Percentiles rank a stretch among this genome's conserved stretches.
Conservation (phyloP, 2,329 filamentous ascomycete genomes). For the Colletotrichum magnum region DNA sequence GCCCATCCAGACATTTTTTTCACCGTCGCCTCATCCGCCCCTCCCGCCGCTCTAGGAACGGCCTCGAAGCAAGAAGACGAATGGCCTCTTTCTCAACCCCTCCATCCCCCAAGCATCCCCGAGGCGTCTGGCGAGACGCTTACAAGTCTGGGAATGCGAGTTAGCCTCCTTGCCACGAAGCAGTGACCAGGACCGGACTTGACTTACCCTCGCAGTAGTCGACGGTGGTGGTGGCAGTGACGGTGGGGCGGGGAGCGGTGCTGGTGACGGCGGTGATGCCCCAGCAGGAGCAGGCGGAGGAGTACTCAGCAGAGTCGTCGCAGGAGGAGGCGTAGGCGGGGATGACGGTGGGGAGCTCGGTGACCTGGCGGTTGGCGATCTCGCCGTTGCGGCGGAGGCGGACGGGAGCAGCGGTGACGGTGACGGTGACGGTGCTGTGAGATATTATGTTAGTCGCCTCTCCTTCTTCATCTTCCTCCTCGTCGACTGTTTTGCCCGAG, state of each 20-base stretch:
- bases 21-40: not conserved
- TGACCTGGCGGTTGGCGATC: constrained; percentile 48
- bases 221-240: constrained; percentile 57
- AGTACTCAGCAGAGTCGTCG: constrained; percentile 51
- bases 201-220: constrained; percentile 55
- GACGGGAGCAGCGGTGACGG: constrained; percentile 51
- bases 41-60: not conserved
- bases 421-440: constrained; percentile 54
- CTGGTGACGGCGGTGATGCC: constrained; percentile 56
- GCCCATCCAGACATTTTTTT: constrained; percentile 26
- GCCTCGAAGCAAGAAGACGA: constrained; percentile 24
- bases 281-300: constrained; percentile 61
- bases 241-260: constrained; percentile 56
- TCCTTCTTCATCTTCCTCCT: no score
- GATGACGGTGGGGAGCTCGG: constrained; percentile 49
- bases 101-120: not conserved
- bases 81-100: constrained; percentile 11
- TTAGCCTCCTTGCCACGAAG: not conserved
- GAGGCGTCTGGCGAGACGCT: constrained; percentile 8
- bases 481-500: not conserved
- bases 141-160: constrained; percentile 15
- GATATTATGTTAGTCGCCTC: constrained; percentile 42
- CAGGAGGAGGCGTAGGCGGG: constrained; percentile 59
- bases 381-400: constrained; percentile 47
- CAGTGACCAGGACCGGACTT: no score